Base-by-base conservation (phyloP, 2,329 filamentous ascomycete species). In the Sporothrix brunneoviolacea region DNA sequence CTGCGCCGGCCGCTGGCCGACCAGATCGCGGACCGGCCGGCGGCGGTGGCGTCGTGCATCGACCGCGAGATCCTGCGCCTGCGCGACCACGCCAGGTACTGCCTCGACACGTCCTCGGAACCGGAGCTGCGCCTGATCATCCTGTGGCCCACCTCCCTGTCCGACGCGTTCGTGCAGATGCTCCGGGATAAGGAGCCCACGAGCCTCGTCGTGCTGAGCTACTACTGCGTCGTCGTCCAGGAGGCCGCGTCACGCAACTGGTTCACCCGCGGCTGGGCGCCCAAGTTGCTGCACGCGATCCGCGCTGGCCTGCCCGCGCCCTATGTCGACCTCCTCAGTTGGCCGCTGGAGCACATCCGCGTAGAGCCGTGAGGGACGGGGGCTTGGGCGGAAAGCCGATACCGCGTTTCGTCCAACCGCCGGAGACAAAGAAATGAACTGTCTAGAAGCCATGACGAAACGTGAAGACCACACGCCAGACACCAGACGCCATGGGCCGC, bases 141-240 rank as follows among this genome's bases (percentile, higher is more conserved):
- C 12, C 52, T 53, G 13, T 62, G 60, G 60, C 59, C 60, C 15
- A 60, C 58, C 40, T 48, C 52, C 19, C 45, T 59, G 3, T 55
- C 57, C 0, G 57, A 58, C n/a, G 56, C 51, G 32, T 60, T 54
- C 51, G 54, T 60, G 27, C 39, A 53, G 27, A 41, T 62, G 35
- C 35, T 61, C 33, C 37, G 53, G 13, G 48, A 57, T 22, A 43
- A 55, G 5, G 53, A 57, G 27, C 53, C 59, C 7, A 50, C 50
- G 2, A 57, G 57, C 10, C 46, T 61, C 32, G 49, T 55, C 12
- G 42, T 61, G 9, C 48, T 60, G 13, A 54, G 54, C n/a, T 54
- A 56, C 43, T 62, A 62, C 44, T 62, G 57, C 22, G 55, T 57
- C n/a, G 48, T 59, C 13, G 50, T 61, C 3, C 32, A 44, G 22